Conservation (phyloP, 192 early-diverging fungal species). For the Backusella mclennaniae region DNA sequence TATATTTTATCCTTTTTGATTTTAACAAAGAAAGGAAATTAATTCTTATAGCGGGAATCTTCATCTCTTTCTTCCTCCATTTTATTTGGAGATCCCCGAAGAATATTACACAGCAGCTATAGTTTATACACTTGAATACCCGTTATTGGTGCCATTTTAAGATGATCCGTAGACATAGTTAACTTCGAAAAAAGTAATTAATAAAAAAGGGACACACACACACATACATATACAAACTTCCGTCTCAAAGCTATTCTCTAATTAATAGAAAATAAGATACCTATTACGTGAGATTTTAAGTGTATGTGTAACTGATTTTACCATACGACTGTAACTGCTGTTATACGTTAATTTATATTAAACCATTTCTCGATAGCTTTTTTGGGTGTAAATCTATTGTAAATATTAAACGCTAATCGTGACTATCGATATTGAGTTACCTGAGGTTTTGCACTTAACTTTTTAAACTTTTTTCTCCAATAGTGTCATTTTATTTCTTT, state of each 20-base stretch:
- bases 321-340: neutral
- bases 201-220: neutral
- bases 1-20: neutral
- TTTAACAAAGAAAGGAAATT: constrained; percentile 1
- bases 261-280: neutral
- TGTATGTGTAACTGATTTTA: neutral
- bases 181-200: neutral
- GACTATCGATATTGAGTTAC: constrained; percentile 7
- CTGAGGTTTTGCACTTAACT: neutral
- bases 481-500: neutral
- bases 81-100: neutral
- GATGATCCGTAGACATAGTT: neutral
- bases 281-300: constrained; percentile 2
- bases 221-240: neutral
- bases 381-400: neutral
- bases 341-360: constrained; percentile 6
- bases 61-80: neutral
- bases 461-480: constrained; percentile 5
- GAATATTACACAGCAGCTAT: neutral
- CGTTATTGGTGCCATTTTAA: constrained; percentile 7
- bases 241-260: neutral
- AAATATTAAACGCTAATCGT: neutral
- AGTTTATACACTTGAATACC: neutral
- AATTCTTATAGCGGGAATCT: neutral
- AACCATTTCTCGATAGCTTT: constrained; percentile 3